These are phyloP conservation scores for Candida ponderosae DNA, from an alignment of 805 yeast species.

Conservation along the genomic window DNA sequence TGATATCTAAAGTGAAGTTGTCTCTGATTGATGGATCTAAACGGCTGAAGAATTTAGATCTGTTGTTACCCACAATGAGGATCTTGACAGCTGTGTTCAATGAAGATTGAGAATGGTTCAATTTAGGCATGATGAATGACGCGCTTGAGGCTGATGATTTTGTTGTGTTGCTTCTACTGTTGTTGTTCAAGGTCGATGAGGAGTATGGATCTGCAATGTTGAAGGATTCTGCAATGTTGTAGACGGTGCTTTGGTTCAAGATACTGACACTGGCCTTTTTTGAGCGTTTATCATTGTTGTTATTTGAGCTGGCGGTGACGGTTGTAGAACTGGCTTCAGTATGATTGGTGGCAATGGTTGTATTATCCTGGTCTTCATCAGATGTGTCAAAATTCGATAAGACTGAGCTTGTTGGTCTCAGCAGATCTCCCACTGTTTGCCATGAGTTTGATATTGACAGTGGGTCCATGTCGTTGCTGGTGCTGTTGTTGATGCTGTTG, in stretches of 20 bases:
- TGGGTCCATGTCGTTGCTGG: constrained; percentile 1
- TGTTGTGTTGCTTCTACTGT: not conserved
- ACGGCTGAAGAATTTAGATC: constrained; percentile 10
- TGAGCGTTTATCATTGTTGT: not conserved
- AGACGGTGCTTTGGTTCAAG: too few species aligned
- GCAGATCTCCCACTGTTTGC: constrained; percentile 13
- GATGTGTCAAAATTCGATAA: constrained; percentile 20
- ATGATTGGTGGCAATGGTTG: not conserved
- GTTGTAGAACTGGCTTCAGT: not conserved
- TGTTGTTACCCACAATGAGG: constrained; percentile 19
- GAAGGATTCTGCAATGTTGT: not conserved
- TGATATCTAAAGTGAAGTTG: constrained; percentile 13
- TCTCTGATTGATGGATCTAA: constrained; percentile 8
- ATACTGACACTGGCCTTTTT: too few species aligned
- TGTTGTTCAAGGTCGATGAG: constrained; percentile 9
- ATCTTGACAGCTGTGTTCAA: constrained; percentile 6
- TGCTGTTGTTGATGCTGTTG: constrained; percentile 2
- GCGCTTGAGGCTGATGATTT: constrained; percentile 1
- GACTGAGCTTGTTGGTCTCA: constrained; percentile 21
- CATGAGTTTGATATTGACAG: constrained; percentile 7
- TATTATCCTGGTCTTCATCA: constrained; percentile 10
- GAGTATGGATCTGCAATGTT: constrained; percentile 2
- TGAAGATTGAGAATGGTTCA: constrained; percentile 2
- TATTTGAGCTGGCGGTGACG: not conserved
- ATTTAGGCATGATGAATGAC: constrained; percentile 12